These are phyloP conservation scores for Cordyceps farinosa DNA, from an alignment of 2,329 filamentous ascomycete genomes.

Conservation along the genomic window DNA sequence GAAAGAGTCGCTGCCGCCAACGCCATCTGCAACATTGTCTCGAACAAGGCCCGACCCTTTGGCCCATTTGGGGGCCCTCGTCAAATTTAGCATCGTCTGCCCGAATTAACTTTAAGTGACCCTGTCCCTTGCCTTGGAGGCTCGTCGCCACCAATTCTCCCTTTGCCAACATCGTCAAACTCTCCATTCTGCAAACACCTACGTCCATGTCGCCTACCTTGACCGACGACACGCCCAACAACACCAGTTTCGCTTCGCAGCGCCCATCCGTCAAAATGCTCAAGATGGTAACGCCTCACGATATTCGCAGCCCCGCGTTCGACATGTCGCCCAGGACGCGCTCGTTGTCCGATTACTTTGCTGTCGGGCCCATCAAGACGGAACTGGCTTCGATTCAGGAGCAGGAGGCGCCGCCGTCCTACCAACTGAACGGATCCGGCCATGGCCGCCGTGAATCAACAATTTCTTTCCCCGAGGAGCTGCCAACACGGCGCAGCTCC, in stretches of 20 bases:
- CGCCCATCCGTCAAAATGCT: conserved; percentile 25
- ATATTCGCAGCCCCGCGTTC: conserved; percentile 36
- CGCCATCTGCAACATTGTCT: conserved; percentile 18
- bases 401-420: conserved; percentile 20
- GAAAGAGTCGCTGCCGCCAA: conserved; percentile 8
- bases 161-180: not conserved
- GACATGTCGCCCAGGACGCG: conserved; percentile 42
- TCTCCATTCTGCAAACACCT: not conserved
- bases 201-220: conserved; percentile 3
- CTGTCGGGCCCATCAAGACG: conserved; percentile 16
- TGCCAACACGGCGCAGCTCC: conserved; percentile 26
- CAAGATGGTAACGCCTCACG: conserved; percentile 23
- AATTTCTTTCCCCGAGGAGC: conserved; percentile 34
- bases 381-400: conserved; percentile 17
- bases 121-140: not conserved
- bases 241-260: conserved; percentile 9
- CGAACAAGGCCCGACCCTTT: conserved; percentile 9
- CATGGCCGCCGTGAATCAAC: conserved; percentile 29
- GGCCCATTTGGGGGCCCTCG: not conserved
- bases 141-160: not conserved
- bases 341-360: conserved; percentile 28
- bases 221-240: conserved; percentile 17
- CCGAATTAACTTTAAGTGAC: conserved; percentile 6
- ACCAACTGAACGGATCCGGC: not conserved
- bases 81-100: conserved; percentile 12